Conservation (phyloP, 768 basidiomycete species). For the Tylopilus intermedius region DNA sequence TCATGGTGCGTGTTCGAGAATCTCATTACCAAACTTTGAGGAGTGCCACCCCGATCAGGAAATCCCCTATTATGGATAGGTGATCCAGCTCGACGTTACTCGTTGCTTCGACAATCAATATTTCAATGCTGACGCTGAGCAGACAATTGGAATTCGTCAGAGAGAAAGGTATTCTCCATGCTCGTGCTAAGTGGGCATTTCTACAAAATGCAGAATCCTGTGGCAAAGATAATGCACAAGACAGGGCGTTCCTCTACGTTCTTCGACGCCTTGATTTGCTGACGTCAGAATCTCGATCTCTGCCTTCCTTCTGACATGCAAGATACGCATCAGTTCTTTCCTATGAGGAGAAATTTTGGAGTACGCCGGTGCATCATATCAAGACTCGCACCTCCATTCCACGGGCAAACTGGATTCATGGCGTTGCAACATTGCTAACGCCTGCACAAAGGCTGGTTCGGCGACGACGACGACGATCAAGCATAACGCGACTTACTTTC, state of each 20-base stretch:
- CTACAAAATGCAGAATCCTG: slow-evolving; percentile 24
- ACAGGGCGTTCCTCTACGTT: slow-evolving; percentile 9
- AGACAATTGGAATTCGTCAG: neutral
- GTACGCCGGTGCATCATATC: neutral
- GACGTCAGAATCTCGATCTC: slow-evolving; percentile 74
- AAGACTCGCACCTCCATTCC: slow-evolving; percentile 59
- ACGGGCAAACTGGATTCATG: slow-evolving; percentile 39
- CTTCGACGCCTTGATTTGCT: slow-evolving; percentile 2
- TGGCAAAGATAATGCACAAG: slow-evolving; percentile 27
- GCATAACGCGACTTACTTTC: slow-evolving; percentile 46
- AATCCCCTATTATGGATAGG: neutral
- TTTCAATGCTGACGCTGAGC: too few relatives aligned
- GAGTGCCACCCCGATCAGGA: neutral
- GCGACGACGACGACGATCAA: neutral
- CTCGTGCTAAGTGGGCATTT: slow-evolving; percentile 19
- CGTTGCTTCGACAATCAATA: too few relatives aligned
- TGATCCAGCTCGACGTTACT: neutral
- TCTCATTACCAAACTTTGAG: neutral
- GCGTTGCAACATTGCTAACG: slow-evolving; percentile 55
- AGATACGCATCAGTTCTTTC: slow-evolving; percentile 74
- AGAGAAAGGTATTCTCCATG: neutral
- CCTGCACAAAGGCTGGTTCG: slow-evolving; percentile 39
- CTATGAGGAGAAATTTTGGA: slow-evolving; percentile 35
- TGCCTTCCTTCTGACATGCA: slow-evolving; percentile 81
- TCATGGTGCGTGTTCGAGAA: neutral